Evolutionary conservation across 140 eudicot species (phyloP), one percentile per base, ranked within the genome.

Genomic region (Flaveria floridana): DNA sequence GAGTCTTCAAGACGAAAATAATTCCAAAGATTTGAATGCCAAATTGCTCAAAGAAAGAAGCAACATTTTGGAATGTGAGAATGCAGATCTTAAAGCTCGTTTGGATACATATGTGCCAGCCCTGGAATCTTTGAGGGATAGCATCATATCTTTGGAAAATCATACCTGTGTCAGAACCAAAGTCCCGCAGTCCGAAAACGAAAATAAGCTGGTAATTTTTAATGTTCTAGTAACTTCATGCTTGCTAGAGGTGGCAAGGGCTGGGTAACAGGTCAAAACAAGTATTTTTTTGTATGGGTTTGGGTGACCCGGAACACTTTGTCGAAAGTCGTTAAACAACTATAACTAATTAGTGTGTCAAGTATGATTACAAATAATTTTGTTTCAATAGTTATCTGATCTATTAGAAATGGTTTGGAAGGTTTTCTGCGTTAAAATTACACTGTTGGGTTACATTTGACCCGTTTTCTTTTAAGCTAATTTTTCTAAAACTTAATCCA

Each of bases 81-180:
- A 93, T 67, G 84, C 69, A 73, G 87, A 72, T 50, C 83, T 93
- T 11, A 81, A 86, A 78, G 82, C 81, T 37, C 86, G 78, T 81
- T 75, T 90, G 81, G 86, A 82, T 80, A 83, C 83, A 44, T 86
- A 80, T 62, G 78, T 75, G 41, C 89, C 91, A 0, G 91, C 81
- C 48, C 75, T 93, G 15, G 64, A 47, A 28, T 85, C 91, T 51
- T 83, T 93, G 83, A 75, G 77, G 65, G 89, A 90, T 62, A 76
- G 83, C 56, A 81, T 93, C 28, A 57, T 81, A 57, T 93, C 98
- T 14, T 77, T 93, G 65, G 97, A 93, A 85, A 84, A 70, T 34
- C 86, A 66, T 41, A 76, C 86, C 5, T 65, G 58, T 68, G 50
- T 65, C 77, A 77, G 56, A 57, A 65, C 82, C 68, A 79, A 73